Percentiles rank a stretch among this genome's conserved stretches.
Conservation (phyloP, 345 rosid genomes). For the Conringia planisiliqua region DNA sequence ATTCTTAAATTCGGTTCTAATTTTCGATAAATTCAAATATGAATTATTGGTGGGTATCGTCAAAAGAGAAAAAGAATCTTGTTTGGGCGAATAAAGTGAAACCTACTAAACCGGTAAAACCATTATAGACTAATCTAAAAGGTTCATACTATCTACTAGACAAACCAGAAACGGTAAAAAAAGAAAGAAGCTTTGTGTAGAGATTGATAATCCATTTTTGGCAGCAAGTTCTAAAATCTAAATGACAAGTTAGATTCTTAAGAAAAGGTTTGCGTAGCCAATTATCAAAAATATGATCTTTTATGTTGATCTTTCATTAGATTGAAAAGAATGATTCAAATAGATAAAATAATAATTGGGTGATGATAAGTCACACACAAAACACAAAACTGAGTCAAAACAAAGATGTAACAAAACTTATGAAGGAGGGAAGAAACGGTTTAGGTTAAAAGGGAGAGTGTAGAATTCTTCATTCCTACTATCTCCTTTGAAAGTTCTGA, state of each 20-base stretch:
- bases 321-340: conserved; percentile 11
- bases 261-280: not conserved
- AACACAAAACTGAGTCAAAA: not conserved
- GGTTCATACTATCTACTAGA: not conserved
- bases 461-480: conserved; percentile 89
- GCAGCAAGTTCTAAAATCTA: not conserved
- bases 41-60: not conserved
- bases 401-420: conserved; percentile 12
- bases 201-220: not conserved
- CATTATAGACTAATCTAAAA: not conserved
- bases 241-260: not conserved
- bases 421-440: conserved; percentile 96
- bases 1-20: not conserved
- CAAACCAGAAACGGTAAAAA: not conserved
- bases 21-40: not conserved
- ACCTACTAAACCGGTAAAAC: not conserved
- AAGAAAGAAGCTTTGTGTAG: not conserved
- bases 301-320: not conserved
- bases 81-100: not conserved
- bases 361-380: conserved; percentile 25
- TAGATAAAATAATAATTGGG: conserved; percentile 15
- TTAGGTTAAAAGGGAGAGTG: conserved; percentile 91
- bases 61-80: not conserved
- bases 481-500: conserved; percentile 85
- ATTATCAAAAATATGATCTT: conserved; percentile 1